These are phyloP conservation scores for Escallonia rubra DNA, from an alignment of 129 eudicot genomes.

Conservation along the genomic window DNA sequence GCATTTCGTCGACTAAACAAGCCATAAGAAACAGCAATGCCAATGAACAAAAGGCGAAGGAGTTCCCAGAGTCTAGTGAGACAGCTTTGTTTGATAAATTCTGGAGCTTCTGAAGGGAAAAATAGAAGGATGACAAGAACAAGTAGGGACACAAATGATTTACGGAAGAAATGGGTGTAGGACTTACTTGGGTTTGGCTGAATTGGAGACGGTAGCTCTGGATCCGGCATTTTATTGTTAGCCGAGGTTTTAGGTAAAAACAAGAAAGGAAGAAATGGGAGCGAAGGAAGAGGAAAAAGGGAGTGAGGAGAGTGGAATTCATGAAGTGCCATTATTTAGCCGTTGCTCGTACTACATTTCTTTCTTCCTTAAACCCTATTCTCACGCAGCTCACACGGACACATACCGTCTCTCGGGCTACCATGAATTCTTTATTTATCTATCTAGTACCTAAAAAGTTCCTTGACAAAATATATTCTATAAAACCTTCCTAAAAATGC, in stretches of 20 bases:
- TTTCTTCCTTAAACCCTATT: no score
- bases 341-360: slow-evolving; percentile 1
- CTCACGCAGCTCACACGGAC: no score
- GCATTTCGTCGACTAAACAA: slow-evolving; percentile 46
- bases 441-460: no score
- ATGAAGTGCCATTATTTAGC: slow-evolving; percentile 18
- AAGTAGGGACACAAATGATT: slow-evolving; percentile 38
- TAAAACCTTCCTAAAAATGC: no score
- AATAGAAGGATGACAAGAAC: slow-evolving; percentile 48
- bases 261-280: slow-evolving; percentile 15
- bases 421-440: no score
- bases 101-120: slow-evolving; percentile 78
- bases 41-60: slow-evolving; percentile 63
- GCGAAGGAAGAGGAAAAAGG: slow-evolving; percentile 9
- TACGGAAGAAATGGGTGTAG: slow-evolving; percentile 33
- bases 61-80: slow-evolving; percentile 66
- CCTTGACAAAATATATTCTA: no score
- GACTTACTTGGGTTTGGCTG: slow-evolving; percentile 53
- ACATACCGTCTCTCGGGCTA: no score
- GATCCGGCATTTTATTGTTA: slow-evolving; percentile 21
- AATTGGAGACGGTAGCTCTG: slow-evolving; percentile 15
- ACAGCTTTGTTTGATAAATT: slow-evolving; percentile 33
- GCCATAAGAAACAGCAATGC: slow-evolving; percentile 76
- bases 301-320: slow-evolving; percentile 10
- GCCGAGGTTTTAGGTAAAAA: slow-evolving; percentile 18